Percentiles rank a stretch among this genome's conserved stretches.
Conservation (phyloP, 2,329 filamentous ascomycete genomes). For the Lachnellula occidentalis region DNA sequence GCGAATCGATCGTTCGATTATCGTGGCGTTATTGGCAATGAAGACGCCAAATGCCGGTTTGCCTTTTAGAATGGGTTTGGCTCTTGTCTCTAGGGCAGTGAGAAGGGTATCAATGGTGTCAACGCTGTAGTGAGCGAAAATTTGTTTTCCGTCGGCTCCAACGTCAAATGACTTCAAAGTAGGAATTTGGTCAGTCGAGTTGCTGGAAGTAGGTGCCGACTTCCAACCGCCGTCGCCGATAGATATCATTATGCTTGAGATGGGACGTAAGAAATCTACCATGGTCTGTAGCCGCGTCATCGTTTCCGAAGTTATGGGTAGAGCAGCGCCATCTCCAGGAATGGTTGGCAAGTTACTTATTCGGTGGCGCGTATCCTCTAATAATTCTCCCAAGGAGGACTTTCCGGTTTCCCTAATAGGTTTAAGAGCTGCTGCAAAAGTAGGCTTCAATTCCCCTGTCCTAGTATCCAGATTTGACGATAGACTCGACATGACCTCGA, state of each 20-base stretch:
- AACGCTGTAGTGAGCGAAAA: slow-evolving; percentile 83
- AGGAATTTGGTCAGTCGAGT: slow-evolving; percentile 58
- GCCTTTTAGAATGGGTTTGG: slow-evolving; percentile 65
- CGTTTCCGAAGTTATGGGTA: slow-evolving; percentile 74
- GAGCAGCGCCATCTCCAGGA: slow-evolving; percentile 70
- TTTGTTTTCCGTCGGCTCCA: slow-evolving; percentile 77
- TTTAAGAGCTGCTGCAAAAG: slow-evolving; percentile 78
- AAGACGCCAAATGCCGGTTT: slow-evolving; percentile 83
- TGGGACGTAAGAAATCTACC: slow-evolving; percentile 77
- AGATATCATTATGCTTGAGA: slow-evolving; percentile 86
- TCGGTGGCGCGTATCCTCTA: slow-evolving; percentile 75
- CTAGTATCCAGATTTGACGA: slow-evolving; percentile 74
- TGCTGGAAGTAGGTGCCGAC: slow-evolving; percentile 46
- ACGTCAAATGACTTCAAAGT: slow-evolving; percentile 79
- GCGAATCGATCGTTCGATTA: slow-evolving; percentile 79
- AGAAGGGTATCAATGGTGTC: slow-evolving; percentile 85
- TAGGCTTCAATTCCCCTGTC: slow-evolving; percentile 78
- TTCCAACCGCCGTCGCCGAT: slow-evolving; percentile 91
- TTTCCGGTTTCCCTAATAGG: slow-evolving; percentile 92
- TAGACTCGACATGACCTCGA: slow-evolving; percentile 78
- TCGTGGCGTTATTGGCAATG: slow-evolving; percentile 77
- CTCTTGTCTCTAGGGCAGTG: slow-evolving; percentile 67
- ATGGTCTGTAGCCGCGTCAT: slow-evolving; percentile 84
- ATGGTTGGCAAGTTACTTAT: slow-evolving; percentile 61
- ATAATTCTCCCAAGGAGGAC: slow-evolving; percentile 70